Evolutionary conservation across 352 stramenopile genomes (phyloP), one percentile per base, ranked within the genome.

Genomic region (Phytophthora chlamydospora): DNA sequence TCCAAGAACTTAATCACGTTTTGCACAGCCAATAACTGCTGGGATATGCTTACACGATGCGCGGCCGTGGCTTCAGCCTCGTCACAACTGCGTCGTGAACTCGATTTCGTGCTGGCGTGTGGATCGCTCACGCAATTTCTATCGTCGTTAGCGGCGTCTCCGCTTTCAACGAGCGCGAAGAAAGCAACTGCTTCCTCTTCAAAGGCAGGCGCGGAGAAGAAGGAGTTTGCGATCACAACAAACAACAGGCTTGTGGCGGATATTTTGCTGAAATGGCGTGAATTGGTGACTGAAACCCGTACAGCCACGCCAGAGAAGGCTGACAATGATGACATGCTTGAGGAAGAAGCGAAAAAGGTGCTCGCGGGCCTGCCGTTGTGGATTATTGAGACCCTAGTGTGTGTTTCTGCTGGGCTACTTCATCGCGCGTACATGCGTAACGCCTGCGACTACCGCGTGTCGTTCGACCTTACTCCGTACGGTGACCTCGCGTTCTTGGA

Each of bases 381-480:
- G 76, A 65, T 88, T 24, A 58, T 95, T 8, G 83, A 95, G 40
- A 83, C 79, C 13, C 52, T 93, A 12, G 77, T 90, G 2, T 88
- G 78, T 36, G 73, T 90, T 54, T 78, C 70, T 2, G 84, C 84
- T 6, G 86, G 86, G 1, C 56, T 95, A 8, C 29, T 73, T 10
- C 83, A 92, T 51, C 86, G 83, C 38, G 81, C 82, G 10, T 80
- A 82, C 55, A 89, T 89, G 68, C 72, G 80, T 31, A 91, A 91
- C 50, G 64, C 85, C 21, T 90, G 83, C 57, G 83, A 92, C 50
- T 90, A 91, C 40, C 86, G 84, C 53, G 73, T 92, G 31, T 88
- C 83, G 35, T 95, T 92, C 33, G 86, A 93, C 54, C 63, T 95
- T 42, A 90, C 74, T 48, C 86, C 86, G 6, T 95, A 93, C 49